Evolutionary conservation across 495 filamentous ascomycete genomes (phyloP), one percentile per base, ranked within the genome.

Genomic region (Penicillium ucsense): DNA sequence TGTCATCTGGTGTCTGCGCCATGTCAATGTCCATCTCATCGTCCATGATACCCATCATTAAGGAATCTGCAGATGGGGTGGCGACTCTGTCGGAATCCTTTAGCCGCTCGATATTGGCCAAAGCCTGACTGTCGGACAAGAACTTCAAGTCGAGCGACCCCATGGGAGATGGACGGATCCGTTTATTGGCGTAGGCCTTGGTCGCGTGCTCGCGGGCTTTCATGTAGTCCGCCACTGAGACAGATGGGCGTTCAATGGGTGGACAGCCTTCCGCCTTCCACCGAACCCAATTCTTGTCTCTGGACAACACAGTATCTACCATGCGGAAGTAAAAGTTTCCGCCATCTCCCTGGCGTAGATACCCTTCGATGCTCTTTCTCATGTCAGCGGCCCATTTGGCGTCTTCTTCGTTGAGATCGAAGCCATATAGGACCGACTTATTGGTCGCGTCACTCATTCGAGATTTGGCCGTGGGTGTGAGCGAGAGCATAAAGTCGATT

Each of bases 201-300:
- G 67, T 71, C 4, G 82, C 83, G 42, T 78, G 66, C 29, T 71
- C 66, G 55, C 83, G 84, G 27, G 87, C 83, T 38, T 78, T 74
- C 43, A 77, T 59, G 59, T 86, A 86, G 31, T 85, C 78, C 27
- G 70, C 63, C 20, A 82, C 72, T 3, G 81, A 74, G 32, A 95
- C 64, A 5, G 86, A 71, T 10, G 84, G 77, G 36, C 79, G 75
- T 51, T 90, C 82, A 59, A 99, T 95, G 20, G 81, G 75, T 31
- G 87, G 89, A 63, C 92, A 97, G 43, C 79, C 83, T 64, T 97
- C 92, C 6, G 88, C 80, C 65, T 99, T 99, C 92, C 92, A 99
- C 41, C 86, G 84, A 37, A 90, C 89, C 92, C 92, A 99, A 55
- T 95, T 94, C 65, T 95, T 95, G 66, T 99, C 92, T 48, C 92